Percentiles rank a stretch among this genome's conserved stretches.
Evolutionary conservation across 139 green algal species (phyloP).

Genomic region (Micractinium conductrix): DNA sequence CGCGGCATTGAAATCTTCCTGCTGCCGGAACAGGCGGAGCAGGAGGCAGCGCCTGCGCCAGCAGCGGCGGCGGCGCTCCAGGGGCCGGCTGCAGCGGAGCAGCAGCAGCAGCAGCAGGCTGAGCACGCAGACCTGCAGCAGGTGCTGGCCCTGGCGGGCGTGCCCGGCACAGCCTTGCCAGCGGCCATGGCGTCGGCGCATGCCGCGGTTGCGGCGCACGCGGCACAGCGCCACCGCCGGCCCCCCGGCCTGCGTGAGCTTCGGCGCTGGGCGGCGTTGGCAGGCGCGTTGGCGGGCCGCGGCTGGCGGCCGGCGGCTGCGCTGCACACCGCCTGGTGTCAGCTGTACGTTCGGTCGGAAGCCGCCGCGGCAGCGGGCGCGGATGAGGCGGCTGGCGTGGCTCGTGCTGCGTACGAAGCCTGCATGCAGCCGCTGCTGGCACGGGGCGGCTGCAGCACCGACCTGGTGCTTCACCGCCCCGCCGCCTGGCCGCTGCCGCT

Average conservation of each 20-base stretch:
- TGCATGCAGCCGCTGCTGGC: slow-evolving; percentile 16
- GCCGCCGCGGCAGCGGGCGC: background rate
- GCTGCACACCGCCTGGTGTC: slow-evolving; percentile 13
- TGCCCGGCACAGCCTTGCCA: slow-evolving; percentile 51
- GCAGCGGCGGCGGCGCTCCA: background rate
- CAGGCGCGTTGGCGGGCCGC: slow-evolving; percentile 58
- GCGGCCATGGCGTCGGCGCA: slow-evolving; percentile 64
- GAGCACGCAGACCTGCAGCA: slow-evolving; percentile 33
- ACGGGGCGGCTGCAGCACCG: background rate
- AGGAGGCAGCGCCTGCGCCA: background rate
- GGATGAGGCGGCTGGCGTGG: slow-evolving; percentile 1
- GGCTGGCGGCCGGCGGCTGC: slow-evolving; percentile 51
- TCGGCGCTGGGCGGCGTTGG: slow-evolving; percentile 58
- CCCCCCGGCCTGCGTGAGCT: slow-evolving; percentile 62
- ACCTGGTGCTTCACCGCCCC: slow-evolving; percentile 36
- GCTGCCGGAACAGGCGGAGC: background rate
- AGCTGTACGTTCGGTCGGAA: slow-evolving; percentile 15
- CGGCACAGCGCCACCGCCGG: slow-evolving; percentile 35
- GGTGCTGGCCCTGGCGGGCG: slow-evolving; percentile 35
- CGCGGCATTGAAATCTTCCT: slow-evolving; percentile 95
- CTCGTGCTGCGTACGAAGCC: slow-evolving; percentile 8
- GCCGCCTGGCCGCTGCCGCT: slow-evolving; percentile 47
- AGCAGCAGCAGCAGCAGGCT: background rate
- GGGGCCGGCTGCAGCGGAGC: background rate
- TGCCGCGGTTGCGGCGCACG: slow-evolving; percentile 30